Conservation (phyloP, 768 basidiomycete genomes). For the Cystofilobasidium macerans region DNA sequence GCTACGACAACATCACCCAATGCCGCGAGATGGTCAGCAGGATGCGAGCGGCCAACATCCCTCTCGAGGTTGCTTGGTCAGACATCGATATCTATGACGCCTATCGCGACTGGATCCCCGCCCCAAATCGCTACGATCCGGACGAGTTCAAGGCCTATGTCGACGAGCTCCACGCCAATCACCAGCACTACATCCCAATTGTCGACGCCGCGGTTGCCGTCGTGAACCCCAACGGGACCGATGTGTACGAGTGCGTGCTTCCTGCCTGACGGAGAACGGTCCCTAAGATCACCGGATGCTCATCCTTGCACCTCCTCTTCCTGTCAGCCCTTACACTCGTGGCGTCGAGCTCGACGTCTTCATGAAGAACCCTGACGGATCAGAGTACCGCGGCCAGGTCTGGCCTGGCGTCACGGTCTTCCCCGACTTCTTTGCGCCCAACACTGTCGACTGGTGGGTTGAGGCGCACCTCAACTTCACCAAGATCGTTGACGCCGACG, state of each 20-base stretch:
- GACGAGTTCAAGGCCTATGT: conserved; percentile 33
- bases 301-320: conserved; percentile 6
- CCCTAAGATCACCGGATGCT: conserved; percentile 13
- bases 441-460: conserved; percentile 50
- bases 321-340: conserved; percentile 53
- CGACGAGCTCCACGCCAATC: conserved; percentile 32
- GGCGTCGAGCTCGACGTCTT: conserved; percentile 54
- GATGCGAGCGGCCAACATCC: conserved; percentile 60
- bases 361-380: conserved; percentile 63
- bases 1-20: conserved; percentile 48
- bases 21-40: conserved; percentile 48
- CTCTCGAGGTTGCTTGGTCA: conserved; percentile 71
- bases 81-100: conserved; percentile 49
- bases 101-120: conserved; percentile 34
- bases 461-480: conserved; percentile 44
- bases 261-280: too few species aligned
- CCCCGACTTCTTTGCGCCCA: conserved; percentile 37
- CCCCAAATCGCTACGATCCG: conserved; percentile 30
- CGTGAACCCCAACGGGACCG: conserved; percentile 28
- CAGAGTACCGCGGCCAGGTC: conserved; percentile 55
- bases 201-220: conserved; percentile 35
- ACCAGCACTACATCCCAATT: conserved; percentile 35
- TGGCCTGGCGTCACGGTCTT: conserved; percentile 51
- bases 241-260: conserved; percentile 29
- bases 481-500: conserved; percentile 46